Evolutionary conservation across 441 rosid species (phyloP).

Genomic region (California macrophylla): DNA sequence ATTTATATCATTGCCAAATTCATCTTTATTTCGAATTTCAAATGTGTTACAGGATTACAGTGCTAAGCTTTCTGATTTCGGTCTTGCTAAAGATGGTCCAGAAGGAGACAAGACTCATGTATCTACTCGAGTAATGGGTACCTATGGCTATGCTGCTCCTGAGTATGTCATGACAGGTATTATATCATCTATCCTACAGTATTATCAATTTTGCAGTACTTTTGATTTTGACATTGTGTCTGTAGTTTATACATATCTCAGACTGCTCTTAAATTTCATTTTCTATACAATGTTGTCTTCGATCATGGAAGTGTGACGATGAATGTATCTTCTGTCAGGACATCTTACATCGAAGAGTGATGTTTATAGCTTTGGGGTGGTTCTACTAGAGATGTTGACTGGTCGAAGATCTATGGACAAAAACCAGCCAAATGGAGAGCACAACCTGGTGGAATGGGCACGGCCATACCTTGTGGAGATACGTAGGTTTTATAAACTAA

Average conservation of each 20-base stretch:
- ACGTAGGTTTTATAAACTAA: constrained; percentile 23
- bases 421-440: constrained; percentile 32
- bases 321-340: constrained; percentile 25
- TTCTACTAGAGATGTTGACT: constrained; percentile 41
- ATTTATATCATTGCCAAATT: background rate
- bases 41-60: constrained; percentile 32
- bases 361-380: constrained; percentile 47
- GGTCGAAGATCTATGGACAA: constrained; percentile 46
- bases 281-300: background rate
- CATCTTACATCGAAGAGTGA: constrained; percentile 43
- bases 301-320: background rate
- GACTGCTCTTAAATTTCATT: background rate
- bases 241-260: background rate
- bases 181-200: background rate
- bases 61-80: constrained; percentile 42
- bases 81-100: constrained; percentile 41
- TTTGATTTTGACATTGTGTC: background rate
- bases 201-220: too few species aligned
- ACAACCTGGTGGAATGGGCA: constrained; percentile 36
- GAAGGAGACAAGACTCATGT: constrained; percentile 39
- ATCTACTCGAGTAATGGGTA: constrained; percentile 35
- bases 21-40: background rate
- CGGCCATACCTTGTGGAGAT: constrained; percentile 25
- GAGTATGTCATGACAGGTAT: constrained; percentile 43
- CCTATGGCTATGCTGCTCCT: constrained; percentile 44